These are phyloP conservation scores for Diaporthe sp. DNA, from an alignment of 2,329 filamentous ascomycete species.

Conservation along the genomic window DNA sequence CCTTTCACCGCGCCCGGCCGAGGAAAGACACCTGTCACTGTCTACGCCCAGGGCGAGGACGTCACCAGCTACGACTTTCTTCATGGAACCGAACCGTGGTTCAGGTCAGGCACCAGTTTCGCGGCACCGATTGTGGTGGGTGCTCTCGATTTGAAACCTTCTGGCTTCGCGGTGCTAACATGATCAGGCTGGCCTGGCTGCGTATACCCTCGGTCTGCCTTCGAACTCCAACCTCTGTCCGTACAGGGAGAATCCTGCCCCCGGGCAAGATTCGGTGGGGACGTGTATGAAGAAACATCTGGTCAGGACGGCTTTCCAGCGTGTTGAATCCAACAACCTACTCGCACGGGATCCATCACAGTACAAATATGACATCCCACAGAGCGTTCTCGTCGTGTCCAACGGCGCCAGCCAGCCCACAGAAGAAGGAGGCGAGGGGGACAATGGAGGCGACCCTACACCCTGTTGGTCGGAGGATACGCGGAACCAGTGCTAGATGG, in stretches of 20 bases:
- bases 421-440: neutral
- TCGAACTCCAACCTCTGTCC: neutral
- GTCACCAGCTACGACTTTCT: neutral
- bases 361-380: neutral
- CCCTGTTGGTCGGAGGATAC: neutral
- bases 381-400: neutral
- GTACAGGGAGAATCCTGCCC: neutral
- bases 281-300: neutral
- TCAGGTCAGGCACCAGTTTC: neutral
- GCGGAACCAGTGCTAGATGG: neutral
- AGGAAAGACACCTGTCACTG: neutral
- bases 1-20: neutral
- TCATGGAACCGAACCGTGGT: neutral
- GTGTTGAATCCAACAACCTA: neutral
- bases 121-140: conserved; percentile 4
- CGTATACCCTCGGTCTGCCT: neutral
- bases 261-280: neutral
- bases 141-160: neutral
- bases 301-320: neutral
- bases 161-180: neutral
- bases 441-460: neutral
- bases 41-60: conserved; percentile 2
- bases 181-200: neutral
- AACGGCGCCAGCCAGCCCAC: neutral
- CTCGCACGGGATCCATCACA: neutral